phyloP scores from a whole-genome alignment of 208 protist species.

The Porcisia hertigi region DNA sequence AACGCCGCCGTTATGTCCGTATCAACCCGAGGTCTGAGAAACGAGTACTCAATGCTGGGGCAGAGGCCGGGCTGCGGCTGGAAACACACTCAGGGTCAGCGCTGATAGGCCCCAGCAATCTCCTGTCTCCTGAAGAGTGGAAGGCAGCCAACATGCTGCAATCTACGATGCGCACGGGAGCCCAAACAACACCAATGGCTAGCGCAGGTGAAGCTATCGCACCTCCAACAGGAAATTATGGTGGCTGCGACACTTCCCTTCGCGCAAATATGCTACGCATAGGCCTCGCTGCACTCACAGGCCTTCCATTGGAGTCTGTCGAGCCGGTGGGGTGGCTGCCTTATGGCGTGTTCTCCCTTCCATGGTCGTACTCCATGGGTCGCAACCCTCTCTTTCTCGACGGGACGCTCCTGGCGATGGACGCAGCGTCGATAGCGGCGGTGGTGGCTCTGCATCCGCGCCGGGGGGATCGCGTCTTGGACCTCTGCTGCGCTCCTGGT shows the following conservation, averaged over 20 bases:
- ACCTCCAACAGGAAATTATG: neutral
- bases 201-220: neutral
- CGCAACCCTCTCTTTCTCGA: slow-evolving; percentile 33
- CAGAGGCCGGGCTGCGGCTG: slow-evolving; percentile 8
- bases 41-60: slow-evolving; percentile 14
- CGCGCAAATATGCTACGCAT: slow-evolving; percentile 14
- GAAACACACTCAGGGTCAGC: neutral
- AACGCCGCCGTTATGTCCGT: slow-evolving; percentile 55
- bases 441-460: slow-evolving; percentile 73
- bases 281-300: slow-evolving; percentile 30
- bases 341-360: slow-evolving; percentile 49
- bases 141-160: neutral
- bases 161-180: neutral
- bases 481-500: slow-evolving; percentile 87
- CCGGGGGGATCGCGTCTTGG: slow-evolving; percentile 65
- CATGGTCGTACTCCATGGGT: slow-evolving; percentile 35
- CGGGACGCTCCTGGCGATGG: slow-evolving; percentile 73
- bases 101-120: neutral
- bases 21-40: slow-evolving; percentile 37
- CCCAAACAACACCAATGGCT: neutral
- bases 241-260: neutral
- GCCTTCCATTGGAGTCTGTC: slow-evolving; percentile 28
- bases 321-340: slow-evolving; percentile 64
- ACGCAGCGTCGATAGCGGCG: slow-evolving; percentile 82
- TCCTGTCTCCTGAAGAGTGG: slow-evolving; percentile 2